These are phyloP conservation scores for Leccinum disarticulatum DNA, from an alignment of 768 basidiomycete genomes.

Conservation along the genomic window DNA sequence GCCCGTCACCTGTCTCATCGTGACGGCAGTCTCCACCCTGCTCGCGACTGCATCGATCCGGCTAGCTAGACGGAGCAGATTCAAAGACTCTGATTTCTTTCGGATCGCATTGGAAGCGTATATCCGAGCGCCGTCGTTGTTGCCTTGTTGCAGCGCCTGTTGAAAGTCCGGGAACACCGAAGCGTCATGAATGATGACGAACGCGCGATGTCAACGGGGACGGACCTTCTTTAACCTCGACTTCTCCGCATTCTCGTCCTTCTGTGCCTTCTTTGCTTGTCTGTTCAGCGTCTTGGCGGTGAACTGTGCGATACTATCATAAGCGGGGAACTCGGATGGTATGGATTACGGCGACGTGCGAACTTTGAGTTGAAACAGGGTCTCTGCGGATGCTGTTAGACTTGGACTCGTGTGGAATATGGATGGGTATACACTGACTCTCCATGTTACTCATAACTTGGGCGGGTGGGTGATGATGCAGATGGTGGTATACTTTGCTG, in stretches of 20 bases:
- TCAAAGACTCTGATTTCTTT: constrained; percentile 94
- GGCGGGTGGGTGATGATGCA: neutral
- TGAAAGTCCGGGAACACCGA: neutral
- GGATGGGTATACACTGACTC: constrained; percentile 54
- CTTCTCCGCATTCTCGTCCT: constrained; percentile 91
- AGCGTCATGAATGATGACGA: neutral
- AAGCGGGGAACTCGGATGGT: constrained; percentile 3
- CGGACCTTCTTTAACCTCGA: constrained; percentile 87
- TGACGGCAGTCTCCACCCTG: constrained; percentile 96
- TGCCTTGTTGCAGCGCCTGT: constrained; percentile 94
- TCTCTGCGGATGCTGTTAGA: constrained; percentile 55
- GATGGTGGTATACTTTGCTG: neutral
- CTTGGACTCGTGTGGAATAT: neutral
- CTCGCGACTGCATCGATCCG: constrained; percentile 97
- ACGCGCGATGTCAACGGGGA: neutral
- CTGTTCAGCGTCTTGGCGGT: constrained; percentile 93
- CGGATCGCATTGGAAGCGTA: constrained; percentile 98
- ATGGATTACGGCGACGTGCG: constrained; percentile 15
- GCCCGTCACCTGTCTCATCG: constrained; percentile 95
- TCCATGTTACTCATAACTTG: constrained; percentile 76
- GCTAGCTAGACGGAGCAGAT: constrained; percentile 85
- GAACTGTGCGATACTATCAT: constrained; percentile 63
- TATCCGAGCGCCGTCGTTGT: constrained; percentile 95
- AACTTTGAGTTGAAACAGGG: constrained; percentile 98
- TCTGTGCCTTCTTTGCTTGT: constrained; percentile 97